phyloP scores from a whole-genome alignment of 139 green algal species.

The Closterium sp. region DNA sequence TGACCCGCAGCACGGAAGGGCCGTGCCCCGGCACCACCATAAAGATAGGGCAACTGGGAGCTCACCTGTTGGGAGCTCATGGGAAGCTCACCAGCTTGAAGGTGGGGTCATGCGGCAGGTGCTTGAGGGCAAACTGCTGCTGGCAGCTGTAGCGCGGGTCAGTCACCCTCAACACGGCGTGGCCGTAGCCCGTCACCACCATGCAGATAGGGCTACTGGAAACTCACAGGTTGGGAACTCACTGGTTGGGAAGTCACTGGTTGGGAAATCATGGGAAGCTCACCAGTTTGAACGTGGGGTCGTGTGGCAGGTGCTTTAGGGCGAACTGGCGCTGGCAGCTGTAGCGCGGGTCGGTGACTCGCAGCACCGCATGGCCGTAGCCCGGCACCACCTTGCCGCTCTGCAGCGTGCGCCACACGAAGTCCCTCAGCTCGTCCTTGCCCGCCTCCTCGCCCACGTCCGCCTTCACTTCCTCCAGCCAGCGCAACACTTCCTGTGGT shows the following conservation, averaged over 20 bases:
- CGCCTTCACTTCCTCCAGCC: slow-evolving; percentile 72
- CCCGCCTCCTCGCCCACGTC: slow-evolving; percentile 74
- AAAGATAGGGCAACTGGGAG: too few relatives aligned
- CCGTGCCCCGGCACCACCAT: slow-evolving; percentile 91
- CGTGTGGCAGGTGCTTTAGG: slow-evolving; percentile 86
- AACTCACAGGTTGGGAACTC: too few relatives aligned
- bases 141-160: slow-evolving; percentile 92
- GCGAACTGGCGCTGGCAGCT: slow-evolving; percentile 89
- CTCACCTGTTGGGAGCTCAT: too few relatives aligned
- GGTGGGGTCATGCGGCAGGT: slow-evolving; percentile 88
- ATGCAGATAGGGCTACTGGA: slow-evolving; percentile 71
- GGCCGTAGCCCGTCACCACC: slow-evolving; percentile 93
- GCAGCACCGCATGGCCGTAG: slow-evolving; percentile 95
- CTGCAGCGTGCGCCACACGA: slow-evolving; percentile 85
- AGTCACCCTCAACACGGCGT: slow-evolving; percentile 96
- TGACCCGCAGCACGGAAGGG: slow-evolving; percentile 95
- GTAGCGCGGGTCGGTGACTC: slow-evolving; percentile 96
- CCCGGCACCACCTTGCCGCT: slow-evolving; percentile 91
- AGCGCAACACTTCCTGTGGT: slow-evolving; percentile 86
- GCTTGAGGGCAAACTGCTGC: slow-evolving; percentile 87
- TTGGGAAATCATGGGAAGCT: background rate
- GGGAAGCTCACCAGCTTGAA: slow-evolving; percentile 66
- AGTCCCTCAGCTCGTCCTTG: slow-evolving; percentile 84
- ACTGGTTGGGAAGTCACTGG: too few relatives aligned
- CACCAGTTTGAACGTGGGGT: slow-evolving; percentile 91